phyloP scores from a whole-genome alignment of 306 rosid genomes.

The Elaeagnus macrophylla region DNA sequence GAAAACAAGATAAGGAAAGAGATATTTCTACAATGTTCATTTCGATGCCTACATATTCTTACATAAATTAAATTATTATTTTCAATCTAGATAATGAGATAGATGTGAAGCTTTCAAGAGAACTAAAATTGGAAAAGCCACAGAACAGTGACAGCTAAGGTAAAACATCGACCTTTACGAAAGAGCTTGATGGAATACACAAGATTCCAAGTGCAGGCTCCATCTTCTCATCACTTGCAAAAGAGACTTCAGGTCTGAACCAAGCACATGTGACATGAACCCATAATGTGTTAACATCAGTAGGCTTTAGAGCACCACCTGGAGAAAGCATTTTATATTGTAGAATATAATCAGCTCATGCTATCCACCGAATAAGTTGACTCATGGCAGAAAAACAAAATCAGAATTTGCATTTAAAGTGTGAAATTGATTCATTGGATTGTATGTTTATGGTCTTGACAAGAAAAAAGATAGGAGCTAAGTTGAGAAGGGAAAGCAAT shows the following conservation, averaged over 20 bases:
- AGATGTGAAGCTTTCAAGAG: constrained; percentile 2
- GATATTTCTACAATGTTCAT: too few relatives aligned
- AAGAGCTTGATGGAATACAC: constrained; percentile 92
- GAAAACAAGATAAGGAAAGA: too few relatives aligned
- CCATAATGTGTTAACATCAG: constrained; percentile 39
- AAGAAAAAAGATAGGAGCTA: too few relatives aligned
- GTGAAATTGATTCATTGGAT: too few relatives aligned
- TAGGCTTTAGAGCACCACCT: constrained; percentile 75
- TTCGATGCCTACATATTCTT: too few relatives aligned
- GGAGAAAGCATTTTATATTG: constrained; percentile 12
- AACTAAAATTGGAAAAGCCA: constrained; percentile 7
- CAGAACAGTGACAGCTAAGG: background rate
- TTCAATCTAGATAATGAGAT: constrained; percentile 9
- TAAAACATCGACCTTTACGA: constrained; percentile 59
- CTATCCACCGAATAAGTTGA: background rate
- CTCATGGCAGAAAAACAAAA: background rate
- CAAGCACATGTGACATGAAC: constrained; percentile 95
- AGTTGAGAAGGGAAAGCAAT: too few relatives aligned
- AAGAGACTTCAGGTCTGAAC: constrained; percentile 89
- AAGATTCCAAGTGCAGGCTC: constrained; percentile 93
- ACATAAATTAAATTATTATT: too few relatives aligned
- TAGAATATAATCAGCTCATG: constrained; percentile 10
- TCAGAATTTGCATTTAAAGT: background rate
- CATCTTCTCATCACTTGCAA: constrained; percentile 87
- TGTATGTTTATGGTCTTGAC: too few relatives aligned